A percentile compares a stretch with the other conserved stretches of the same genome.
Evolutionary conservation across 1,139 yeast species (phyloP).

Genomic region (Meyerozyma athensensis): DNA sequence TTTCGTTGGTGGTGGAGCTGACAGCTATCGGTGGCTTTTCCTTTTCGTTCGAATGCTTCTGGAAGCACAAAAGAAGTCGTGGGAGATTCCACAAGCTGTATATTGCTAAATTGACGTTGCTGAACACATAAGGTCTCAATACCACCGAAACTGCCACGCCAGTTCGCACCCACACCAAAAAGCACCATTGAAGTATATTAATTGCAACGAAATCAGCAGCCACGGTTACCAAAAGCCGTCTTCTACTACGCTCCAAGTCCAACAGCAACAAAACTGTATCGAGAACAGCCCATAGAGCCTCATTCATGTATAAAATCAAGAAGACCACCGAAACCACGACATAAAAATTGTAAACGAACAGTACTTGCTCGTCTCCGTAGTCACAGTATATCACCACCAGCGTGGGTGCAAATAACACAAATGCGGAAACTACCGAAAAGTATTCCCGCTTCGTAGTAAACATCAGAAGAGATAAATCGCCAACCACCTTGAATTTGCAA

Average conservation of each 20-base stretch:
- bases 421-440: background rate
- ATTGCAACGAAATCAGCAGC: background rate
- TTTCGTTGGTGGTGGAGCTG: background rate
- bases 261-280: no score
- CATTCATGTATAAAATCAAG: background rate
- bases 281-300: background rate
- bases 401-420: background rate
- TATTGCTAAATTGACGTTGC: background rate
- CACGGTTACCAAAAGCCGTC: no score
- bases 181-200: background rate
- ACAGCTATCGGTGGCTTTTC: no score
- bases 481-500: no score
- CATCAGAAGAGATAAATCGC: background rate
- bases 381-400: background rate
- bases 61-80: background rate
- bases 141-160: background rate
- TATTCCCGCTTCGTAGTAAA: no score
- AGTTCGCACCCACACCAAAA: background rate
- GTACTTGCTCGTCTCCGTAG: background rate
- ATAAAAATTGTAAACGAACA: background rate
- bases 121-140: background rate
- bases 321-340: background rate
- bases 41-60: background rate
- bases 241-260: no score
- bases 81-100: conserved; percentile 1